Percentiles rank a stretch among this genome's conserved stretches.
These are phyloP conservation scores for Teunomyces stri DNA, from an alignment of 805 yeast species.

Conservation along the genomic window DNA sequence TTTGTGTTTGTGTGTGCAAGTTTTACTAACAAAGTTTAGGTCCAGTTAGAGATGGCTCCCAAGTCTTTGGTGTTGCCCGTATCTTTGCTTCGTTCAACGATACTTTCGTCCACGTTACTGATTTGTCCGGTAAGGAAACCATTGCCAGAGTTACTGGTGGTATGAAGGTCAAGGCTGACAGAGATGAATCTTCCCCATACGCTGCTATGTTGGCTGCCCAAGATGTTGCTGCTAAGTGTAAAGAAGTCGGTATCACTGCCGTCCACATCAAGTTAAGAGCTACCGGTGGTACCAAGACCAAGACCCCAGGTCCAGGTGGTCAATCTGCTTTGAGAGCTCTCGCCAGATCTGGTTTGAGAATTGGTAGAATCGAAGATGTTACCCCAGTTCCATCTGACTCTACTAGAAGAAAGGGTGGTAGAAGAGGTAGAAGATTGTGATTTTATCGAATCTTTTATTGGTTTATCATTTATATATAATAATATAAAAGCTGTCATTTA, in stretches of 20 bases:
- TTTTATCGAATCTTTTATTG: slow-evolving; percentile 11
- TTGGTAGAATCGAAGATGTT: slow-evolving; percentile 99
- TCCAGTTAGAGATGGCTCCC: slow-evolving; percentile 86
- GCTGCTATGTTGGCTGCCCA: slow-evolving; percentile 99
- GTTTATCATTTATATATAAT: slow-evolving; percentile 3
- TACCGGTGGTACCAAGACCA: slow-evolving; percentile 99
- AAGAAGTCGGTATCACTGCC: slow-evolving; percentile 99
- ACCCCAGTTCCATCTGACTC: slow-evolving; percentile 99
- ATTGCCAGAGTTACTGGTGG: slow-evolving; percentile 99
- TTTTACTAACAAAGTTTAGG: slow-evolving; percentile 8
- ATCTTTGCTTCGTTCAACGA: slow-evolving; percentile 99
- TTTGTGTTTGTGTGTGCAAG: neutral
- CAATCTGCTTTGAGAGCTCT: slow-evolving; percentile 98
- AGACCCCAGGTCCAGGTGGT: slow-evolving; percentile 99
- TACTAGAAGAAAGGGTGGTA: slow-evolving; percentile 99
- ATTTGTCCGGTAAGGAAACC: slow-evolving; percentile 99
- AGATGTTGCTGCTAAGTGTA: slow-evolving; percentile 98
- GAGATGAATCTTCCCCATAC: slow-evolving; percentile 99
- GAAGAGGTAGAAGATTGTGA: slow-evolving; percentile 99
- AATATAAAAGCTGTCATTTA: slow-evolving; percentile 3
- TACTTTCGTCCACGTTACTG: slow-evolving; percentile 99
- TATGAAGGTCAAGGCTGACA: slow-evolving; percentile 99
- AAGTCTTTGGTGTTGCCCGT: slow-evolving; percentile 99
- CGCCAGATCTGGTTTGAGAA: slow-evolving; percentile 99
- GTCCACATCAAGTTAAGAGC: slow-evolving; percentile 99